Conservation (phyloP, 2,329 filamentous ascomycete genomes). For the Sordariomycetes sp. region DNA sequence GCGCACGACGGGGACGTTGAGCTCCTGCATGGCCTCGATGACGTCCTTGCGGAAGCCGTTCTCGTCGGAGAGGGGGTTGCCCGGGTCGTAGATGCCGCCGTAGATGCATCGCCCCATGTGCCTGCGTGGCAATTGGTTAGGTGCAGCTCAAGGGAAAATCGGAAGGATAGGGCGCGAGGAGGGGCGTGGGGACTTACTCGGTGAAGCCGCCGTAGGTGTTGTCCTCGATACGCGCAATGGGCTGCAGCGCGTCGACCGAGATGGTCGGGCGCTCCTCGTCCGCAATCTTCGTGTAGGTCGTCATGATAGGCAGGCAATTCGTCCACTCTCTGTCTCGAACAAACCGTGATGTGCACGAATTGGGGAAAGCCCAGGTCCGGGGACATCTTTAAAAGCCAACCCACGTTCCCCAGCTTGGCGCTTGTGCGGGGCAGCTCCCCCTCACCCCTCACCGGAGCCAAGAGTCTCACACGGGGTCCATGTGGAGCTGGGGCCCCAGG, state of each 20-base stretch:
- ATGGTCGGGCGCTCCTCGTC: slow-evolving; percentile 53
- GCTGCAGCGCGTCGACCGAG: slow-evolving; percentile 51
- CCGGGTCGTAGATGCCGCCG: slow-evolving; percentile 73
- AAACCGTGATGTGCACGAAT: background rate
- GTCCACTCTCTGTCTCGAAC: background rate
- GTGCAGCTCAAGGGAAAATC: background rate
- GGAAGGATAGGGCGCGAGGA: background rate
- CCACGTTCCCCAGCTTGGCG: background rate
- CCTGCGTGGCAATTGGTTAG: slow-evolving; percentile 25
- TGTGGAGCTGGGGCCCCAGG: too few species aligned
- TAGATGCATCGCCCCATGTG: slow-evolving; percentile 89
- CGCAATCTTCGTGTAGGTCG: slow-evolving; percentile 59
- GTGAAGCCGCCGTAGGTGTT: slow-evolving; percentile 80
- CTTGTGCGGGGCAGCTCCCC: background rate
- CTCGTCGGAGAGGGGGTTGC: slow-evolving; percentile 60
- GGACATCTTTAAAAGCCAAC: background rate
- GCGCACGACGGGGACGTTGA: slow-evolving; percentile 65
- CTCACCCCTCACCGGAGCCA: background rate
- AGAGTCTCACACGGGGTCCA: too few species aligned
- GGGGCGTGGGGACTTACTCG: slow-evolving; percentile 44
- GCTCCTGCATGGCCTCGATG: slow-evolving; percentile 59
- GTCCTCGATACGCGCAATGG: slow-evolving; percentile 63
- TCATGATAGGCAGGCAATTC: slow-evolving; percentile 39
- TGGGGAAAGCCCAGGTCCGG: background rate
- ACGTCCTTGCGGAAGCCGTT: slow-evolving; percentile 74